Evolutionary conservation across 1,139 yeast genomes (phyloP).

Genomic region (Groenewaldozyma auringiensis): DNA sequence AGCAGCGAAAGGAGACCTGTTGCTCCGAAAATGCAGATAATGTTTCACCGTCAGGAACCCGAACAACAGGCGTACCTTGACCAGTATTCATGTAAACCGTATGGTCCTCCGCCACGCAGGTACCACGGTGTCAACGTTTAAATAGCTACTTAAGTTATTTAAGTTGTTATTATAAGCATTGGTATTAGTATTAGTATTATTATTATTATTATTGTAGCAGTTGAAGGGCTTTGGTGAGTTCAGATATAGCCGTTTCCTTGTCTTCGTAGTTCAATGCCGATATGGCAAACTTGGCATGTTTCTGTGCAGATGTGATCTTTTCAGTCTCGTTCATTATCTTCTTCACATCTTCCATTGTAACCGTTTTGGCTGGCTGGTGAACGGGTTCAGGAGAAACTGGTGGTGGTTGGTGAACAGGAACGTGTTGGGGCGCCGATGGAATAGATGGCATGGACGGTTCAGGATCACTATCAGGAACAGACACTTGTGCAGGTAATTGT

Average conservation of each 20-base stretch:
- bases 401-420: conserved; percentile 14
- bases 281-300: conserved; percentile 82
- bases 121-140: conserved; percentile 24
- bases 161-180: conserved; percentile 1
- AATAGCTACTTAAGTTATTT: conserved; percentile 2
- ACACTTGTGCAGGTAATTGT: no score
- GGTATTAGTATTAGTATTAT: no score
- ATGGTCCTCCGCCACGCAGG: conserved; percentile 28
- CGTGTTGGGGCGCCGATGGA: conserved; percentile 10
- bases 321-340: conserved; percentile 53
- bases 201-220: conserved; percentile 15
- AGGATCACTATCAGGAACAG: no score
- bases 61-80: conserved; percentile 18
- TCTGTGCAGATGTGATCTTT: conserved; percentile 62
- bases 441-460: conserved; percentile 15
- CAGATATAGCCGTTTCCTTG: conserved; percentile 68
- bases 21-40: not conserved
- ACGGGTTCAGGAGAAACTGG: conserved; percentile 11
- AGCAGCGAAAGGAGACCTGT: not conserved
- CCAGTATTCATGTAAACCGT: conserved; percentile 25
- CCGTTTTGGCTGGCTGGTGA: conserved; percentile 18
- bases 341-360: conserved; percentile 41
- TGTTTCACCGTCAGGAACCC: not conserved
- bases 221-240: conserved; percentile 55
- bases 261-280: conserved; percentile 94